Evolutionary conservation across 2,329 filamentous ascomycete species (phyloP).

Genomic region (Aspergillus persii): DNA sequence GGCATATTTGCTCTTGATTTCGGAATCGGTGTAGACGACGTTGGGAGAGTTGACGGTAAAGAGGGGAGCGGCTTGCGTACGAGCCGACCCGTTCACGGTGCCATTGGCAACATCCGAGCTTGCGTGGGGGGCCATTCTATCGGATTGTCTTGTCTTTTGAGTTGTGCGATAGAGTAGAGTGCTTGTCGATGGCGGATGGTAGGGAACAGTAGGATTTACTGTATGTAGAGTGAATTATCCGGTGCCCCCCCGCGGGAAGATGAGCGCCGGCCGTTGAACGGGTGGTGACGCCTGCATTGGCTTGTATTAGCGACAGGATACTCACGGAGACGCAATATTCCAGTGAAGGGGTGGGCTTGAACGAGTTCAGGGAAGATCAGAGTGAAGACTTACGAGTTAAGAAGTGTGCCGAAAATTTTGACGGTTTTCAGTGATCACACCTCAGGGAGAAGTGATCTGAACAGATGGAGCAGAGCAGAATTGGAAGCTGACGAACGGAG

Average conservation of each 20-base stretch:
- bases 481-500: constrained; percentile 18
- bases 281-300: constrained; percentile 74
- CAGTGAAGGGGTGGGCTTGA: no score
- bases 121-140: constrained; percentile 91
- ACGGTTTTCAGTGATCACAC: constrained; percentile 64
- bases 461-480: constrained; percentile 41
- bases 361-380: background rate
- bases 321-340: no score
- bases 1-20: constrained; percentile 91
- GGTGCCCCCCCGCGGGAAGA: constrained; percentile 79
- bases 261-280: constrained; percentile 95
- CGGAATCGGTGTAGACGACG: constrained; percentile 80
- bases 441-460: constrained; percentile 50
- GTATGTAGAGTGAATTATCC: constrained; percentile 50
- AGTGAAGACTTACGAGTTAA: constrained; percentile 75
- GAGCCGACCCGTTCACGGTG: constrained; percentile 53
- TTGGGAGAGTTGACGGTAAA: constrained; percentile 92
- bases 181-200: constrained; percentile 48
- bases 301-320: no score
- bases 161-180: constrained; percentile 19
- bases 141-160: constrained; percentile 11
- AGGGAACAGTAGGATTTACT: constrained; percentile 39
- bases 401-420: constrained; percentile 98
- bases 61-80: constrained; percentile 49
- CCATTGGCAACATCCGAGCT: constrained; percentile 57